Base-by-base conservation (phyloP, 176 grass and related monocot species). In the Avena insularis region DNA sequence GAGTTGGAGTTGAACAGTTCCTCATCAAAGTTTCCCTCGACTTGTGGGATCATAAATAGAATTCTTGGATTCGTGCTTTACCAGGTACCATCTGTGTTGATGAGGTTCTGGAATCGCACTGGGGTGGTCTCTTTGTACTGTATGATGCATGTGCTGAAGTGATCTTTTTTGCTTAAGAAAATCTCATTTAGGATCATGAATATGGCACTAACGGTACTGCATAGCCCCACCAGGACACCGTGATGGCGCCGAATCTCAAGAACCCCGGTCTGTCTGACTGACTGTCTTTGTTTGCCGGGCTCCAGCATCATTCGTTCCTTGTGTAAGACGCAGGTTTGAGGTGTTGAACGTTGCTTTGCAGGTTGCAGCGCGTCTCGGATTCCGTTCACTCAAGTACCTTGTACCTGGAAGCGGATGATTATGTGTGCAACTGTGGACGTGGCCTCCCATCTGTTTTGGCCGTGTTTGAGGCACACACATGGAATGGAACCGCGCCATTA, bases 321-420 rank as follows among this genome's bases (percentile, higher is more conserved):
- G 76, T 91, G 77, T 17, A 70, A 47, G 81, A 80, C 77, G 87
- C 82, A 78, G 78, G 84, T 82, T 72, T 62, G 71, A 19, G 78
- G 55, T 64, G 71, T 74, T 66, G 13, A 70, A 10, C 73, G 3
- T 55, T 17, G 17, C 9, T 54, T 85, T 84, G 86, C 33, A 12
- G 19, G 70, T n/a, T 7, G 40, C 49, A 77, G 4, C 25, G 13
- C 3, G 56, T 82, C 69, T 85, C 4, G 70, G 61, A 82, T 85
- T 48, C 81, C 81, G 51, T 64, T 3, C 20, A 61, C 66, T 87
- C n/a, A 38, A 84, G 89, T 12, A 23, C 50, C 2, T 10, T 15
- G 81, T 81, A 68, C 69, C 74, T 73, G 23, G 68, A 51, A 53
- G 57, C 17, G 21, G 58, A 87, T 84, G 85, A 84, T 88, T 61